phyloP scores from a whole-genome alignment of 2,329 filamentous ascomycete species.

The Parastagonospora avenae region DNA sequence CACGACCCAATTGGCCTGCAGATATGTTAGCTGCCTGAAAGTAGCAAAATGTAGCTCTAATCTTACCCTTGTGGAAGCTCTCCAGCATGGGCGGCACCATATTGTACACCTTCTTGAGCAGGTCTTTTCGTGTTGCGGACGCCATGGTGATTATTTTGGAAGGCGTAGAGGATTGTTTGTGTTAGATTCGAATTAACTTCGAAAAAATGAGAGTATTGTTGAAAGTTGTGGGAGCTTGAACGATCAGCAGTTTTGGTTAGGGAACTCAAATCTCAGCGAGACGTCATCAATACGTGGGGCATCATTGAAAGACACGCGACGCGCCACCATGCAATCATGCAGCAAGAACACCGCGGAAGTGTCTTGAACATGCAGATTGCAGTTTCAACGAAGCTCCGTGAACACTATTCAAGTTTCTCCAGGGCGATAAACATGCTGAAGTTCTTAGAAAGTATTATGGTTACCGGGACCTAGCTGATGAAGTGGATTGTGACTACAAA shows the following conservation, averaged over 20 bases:
- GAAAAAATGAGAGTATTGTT: background rate
- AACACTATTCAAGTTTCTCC: background rate
- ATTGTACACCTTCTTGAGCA: slow-evolving; percentile 80
- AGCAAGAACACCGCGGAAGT: slow-evolving; percentile 2
- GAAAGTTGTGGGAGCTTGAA: slow-evolving; percentile 5
- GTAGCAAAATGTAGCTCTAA: background rate
- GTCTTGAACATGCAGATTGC: background rate
- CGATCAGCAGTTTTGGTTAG: slow-evolving; percentile 12
- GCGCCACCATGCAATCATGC: slow-evolving; percentile 16
- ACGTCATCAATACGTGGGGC: slow-evolving; percentile 30
- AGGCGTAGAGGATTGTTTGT: background rate
- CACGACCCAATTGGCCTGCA: slow-evolving; percentile 84
- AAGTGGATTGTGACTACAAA: too few relatives aligned
- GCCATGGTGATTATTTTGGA: slow-evolving; percentile 42
- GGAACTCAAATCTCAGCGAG: slow-evolving; percentile 10
- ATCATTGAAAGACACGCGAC: slow-evolving; percentile 16
- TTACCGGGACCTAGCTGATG: too few relatives aligned
- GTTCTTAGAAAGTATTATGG: too few relatives aligned
- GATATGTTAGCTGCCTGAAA: slow-evolving; percentile 15
- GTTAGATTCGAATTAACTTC: background rate
- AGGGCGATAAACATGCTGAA: too few relatives aligned
- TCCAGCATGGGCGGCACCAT: slow-evolving; percentile 95
- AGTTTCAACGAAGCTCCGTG: background rate
- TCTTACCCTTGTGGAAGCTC: slow-evolving; percentile 88
- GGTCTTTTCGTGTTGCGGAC: slow-evolving; percentile 70